A percentile compares a stretch with the other conserved stretches of the same genome.
These are phyloP conservation scores for Daldinia eschscholtzii DNA, from an alignment of 2,329 filamentous ascomycete genomes.

Conservation along the genomic window DNA sequence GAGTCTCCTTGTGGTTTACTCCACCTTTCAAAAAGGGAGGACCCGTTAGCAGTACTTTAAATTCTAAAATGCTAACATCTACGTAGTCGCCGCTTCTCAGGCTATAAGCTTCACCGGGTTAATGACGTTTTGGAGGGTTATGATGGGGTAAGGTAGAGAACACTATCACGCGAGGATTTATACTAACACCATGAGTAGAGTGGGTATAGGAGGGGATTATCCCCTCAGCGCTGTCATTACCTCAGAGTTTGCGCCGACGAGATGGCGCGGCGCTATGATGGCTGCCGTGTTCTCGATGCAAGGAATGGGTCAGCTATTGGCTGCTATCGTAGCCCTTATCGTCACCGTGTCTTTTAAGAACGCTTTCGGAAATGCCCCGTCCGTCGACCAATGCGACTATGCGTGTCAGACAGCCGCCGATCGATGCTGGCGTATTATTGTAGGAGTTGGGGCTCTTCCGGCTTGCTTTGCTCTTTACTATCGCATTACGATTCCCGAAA, in stretches of 20 bases:
- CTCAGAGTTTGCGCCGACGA: conserved; percentile 85
- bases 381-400: conserved; percentile 65
- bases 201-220: conserved; percentile 86
- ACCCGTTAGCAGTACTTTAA: neutral
- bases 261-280: conserved; percentile 87
- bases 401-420: conserved; percentile 78
- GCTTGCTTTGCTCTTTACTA: conserved; percentile 86
- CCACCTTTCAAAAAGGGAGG: no score
- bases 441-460: conserved; percentile 82
- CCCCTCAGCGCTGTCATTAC: conserved; percentile 85
- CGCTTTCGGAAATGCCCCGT: conserved; percentile 59
- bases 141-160: conserved; percentile 67
- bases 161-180: neutral
- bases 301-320: conserved; percentile 53
- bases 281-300: conserved; percentile 88
- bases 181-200: conserved; percentile 57
- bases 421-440: conserved; percentile 84
- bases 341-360: conserved; percentile 74
- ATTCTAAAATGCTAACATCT: conserved; percentile 20
- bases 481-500: conserved; percentile 87
- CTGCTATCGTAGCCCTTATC: conserved; percentile 63
- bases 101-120: conserved; percentile 70
- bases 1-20: neutral
- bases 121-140: conserved; percentile 80
- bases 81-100: conserved; percentile 69